Evolutionary conservation across 2,329 filamentous ascomycete species (phyloP).

Genomic region (Penicillium sp.): DNA sequence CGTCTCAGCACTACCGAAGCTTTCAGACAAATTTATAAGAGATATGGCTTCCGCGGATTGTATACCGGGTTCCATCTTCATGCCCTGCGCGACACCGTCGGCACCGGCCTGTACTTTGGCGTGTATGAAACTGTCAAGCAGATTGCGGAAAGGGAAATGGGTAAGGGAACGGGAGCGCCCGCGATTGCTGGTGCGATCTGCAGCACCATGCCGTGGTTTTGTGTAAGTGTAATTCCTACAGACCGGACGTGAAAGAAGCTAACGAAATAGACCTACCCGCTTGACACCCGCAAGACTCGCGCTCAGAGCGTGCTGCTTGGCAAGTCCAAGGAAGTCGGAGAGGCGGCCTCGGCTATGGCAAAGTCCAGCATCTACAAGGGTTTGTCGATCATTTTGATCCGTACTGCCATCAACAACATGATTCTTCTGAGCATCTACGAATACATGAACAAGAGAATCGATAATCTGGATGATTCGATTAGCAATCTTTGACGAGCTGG

Average conservation of each 20-base stretch:
- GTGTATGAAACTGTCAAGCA: slow-evolving; percentile 44
- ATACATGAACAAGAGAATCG: slow-evolving; percentile 39
- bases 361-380: slow-evolving; percentile 42
- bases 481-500: slow-evolving; percentile 28
- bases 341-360: slow-evolving; percentile 33
- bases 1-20: slow-evolving; percentile 37
- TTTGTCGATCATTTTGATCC: slow-evolving; percentile 40
- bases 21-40: slow-evolving; percentile 36
- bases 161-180: slow-evolving; percentile 35
- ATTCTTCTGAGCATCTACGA: slow-evolving; percentile 42
- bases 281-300: slow-evolving; percentile 43
- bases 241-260: no score
- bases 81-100: slow-evolving; percentile 39
- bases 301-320: slow-evolving; percentile 41
- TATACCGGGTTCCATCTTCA: slow-evolving; percentile 42
- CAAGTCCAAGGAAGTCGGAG: slow-evolving; percentile 35
- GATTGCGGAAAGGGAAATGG: slow-evolving; percentile 36
- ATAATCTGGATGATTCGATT: no score
- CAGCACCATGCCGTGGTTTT: slow-evolving; percentile 41
- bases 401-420: slow-evolving; percentile 43
- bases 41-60: slow-evolving; percentile 37
- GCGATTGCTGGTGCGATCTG: slow-evolving; percentile 41
- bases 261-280: slow-evolving; percentile 39
- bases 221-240: slow-evolving; percentile 33
- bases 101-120: slow-evolving; percentile 41